Evolutionary conservation across 2,329 filamentous ascomycete species (phyloP), one percentile per base, ranked within the genome.

Genomic region (Geoglossum cookeanum): DNA sequence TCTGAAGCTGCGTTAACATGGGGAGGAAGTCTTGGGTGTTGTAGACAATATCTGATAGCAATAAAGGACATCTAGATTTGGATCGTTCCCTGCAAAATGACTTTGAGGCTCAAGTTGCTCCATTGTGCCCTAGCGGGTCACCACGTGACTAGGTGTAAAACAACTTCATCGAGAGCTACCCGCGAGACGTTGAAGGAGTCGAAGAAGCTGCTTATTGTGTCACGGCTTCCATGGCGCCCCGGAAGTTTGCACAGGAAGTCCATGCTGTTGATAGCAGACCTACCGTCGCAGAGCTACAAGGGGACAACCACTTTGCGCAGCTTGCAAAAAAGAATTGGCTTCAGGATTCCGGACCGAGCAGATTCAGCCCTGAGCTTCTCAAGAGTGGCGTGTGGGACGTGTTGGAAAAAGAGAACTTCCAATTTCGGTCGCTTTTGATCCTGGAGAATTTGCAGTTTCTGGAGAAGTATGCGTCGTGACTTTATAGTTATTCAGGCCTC

Each of bases 391-490:
- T 98, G 58, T 98, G 91, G 89, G 87, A 94, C 69, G 77, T 81
- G 57, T 72, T 98, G 63, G 89, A 95, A 70, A 81, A 83, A 62
- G 85, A 89, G 57, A 77, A 79, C 57, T 97, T 96, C 66, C 75
- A 80, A 37, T 81, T 84, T 68, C 84, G 81, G 67, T 85, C 85
- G 4, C 76, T 98, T 27, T 74, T 94, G 61, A 78, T 87, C 30
- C 76, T 98, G 57, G 92, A 98, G 71, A 91, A 89, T 63, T 71
- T 97, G 64, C 92, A 96, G 72, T 81, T 90, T 47, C 72, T 98
- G 59, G 92, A 98, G 69, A 85, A 78, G 83, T 86, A 72, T 22
- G 71, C 61, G 37, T 4, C 29, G 17, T 17, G n/a, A 22, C 1
- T 53, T 42, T 13, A 8, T 27, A 33, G 37, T 11, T 57, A 30